Evolutionary conservation across 2,329 filamentous ascomycete species (phyloP).

Genomic region (Sclerotinia nivalis): DNA sequence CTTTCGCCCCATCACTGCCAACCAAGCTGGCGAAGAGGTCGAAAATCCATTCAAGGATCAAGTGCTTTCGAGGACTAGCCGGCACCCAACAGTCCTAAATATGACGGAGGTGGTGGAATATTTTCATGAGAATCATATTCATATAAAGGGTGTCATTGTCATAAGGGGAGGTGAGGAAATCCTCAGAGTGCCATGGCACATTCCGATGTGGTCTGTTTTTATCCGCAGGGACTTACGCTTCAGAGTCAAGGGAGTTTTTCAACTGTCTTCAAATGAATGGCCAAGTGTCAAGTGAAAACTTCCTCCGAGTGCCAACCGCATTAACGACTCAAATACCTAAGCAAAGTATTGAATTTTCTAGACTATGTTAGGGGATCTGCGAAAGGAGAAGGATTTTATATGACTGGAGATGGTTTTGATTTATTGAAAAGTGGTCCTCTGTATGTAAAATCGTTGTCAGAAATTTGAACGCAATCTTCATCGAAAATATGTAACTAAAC

Average conservation of each 20-base stretch:
- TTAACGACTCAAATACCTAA: background rate
- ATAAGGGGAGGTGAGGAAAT: background rate
- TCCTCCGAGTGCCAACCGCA: background rate
- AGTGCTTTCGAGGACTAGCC: background rate
- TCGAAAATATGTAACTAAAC: background rate
- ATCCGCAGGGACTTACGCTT: background rate
- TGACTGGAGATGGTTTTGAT: background rate
- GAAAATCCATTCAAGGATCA: background rate
- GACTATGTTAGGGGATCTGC: background rate
- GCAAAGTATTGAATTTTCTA: background rate
- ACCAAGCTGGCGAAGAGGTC: background rate
- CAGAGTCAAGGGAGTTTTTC: background rate
- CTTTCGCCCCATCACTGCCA: background rate
- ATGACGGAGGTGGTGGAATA: conserved; percentile 10
- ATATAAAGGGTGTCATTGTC: background rate
- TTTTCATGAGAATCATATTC: background rate
- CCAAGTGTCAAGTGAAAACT: background rate
- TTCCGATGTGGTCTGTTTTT: background rate
- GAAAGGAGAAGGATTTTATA: background rate
- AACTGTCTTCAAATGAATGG: background rate
- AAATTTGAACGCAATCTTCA: background rate
- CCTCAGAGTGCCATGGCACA: background rate
- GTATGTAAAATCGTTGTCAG: background rate
- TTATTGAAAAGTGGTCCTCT: background rate
- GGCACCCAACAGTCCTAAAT: background rate